Base-by-base conservation (phyloP, 495 filamentous ascomycete species). In the Penicillium longicatenatum region DNA sequence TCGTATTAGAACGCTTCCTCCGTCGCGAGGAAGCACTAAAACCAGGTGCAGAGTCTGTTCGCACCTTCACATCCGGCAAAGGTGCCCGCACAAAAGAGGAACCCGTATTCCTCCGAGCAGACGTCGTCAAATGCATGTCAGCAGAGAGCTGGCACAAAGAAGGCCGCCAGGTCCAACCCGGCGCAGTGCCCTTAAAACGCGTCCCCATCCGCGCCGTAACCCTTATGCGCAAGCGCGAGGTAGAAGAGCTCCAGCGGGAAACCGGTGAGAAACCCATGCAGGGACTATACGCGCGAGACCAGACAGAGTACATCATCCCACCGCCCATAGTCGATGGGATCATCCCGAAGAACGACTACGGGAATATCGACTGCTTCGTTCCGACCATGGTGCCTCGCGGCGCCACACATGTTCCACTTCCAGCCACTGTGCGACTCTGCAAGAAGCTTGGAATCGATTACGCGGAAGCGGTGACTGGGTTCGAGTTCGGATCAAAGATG, bases 91-190 rank as follows among this genome's bases (percentile, higher is more conserved):
- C 78, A 7, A 86, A 86, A 54, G 82, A 88, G 57, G 90, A 97
- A 64, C 86, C 88, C 8, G 91, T 99, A 3, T 98, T 85, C 72
- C 80, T 78, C 10, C 88, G 93, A 33, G 81, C 81, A 37, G 93
- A 97, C 62, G 84, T 99, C 5, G 83, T 91, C 5, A 75, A 84
- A 56, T 96, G 95, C 68, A 90, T 94, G 65, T 92, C 88, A n/a
- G 87, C 88, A 16, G 94, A 99, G 65, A 95, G 89, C 45, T 98
- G 95, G 95, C 95, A 97, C 66, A 96, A 96, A 66, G 95, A 98
- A 81, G 94, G 94, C 21, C 85, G 93, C 2, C 86, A 83, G 31
- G 80, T 95, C 11, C 83, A 80, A 11, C 66, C 77, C 0, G 91
- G 90, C 20, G 83, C 87, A 56, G 75, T 86, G 33, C 89, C 93